These are phyloP conservation scores for Colletotrichum tabaci DNA, from an alignment of 2,329 filamentous ascomycete genomes.

Conservation along the genomic window DNA sequence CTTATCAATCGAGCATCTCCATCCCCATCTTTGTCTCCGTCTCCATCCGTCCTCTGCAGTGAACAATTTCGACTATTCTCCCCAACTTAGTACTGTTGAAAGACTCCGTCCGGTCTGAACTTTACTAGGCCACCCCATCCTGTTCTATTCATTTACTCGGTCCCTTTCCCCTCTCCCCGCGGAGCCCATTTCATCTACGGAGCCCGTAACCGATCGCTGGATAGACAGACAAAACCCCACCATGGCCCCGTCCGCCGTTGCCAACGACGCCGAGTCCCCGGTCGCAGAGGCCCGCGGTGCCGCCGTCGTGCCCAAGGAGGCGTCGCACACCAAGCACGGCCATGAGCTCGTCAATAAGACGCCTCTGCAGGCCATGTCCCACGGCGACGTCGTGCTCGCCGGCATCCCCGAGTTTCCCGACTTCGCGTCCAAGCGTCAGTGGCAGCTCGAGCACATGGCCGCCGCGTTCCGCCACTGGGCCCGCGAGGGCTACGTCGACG, in stretches of 20 bases:
- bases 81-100: no score
- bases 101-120: neutral
- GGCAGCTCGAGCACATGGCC: slow-evolving; percentile 73
- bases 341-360: slow-evolving; percentile 46
- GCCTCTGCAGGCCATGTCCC: slow-evolving; percentile 54
- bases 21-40: neutral
- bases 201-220: neutral
- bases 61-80: neutral
- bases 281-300: slow-evolving; percentile 18
- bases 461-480: slow-evolving; percentile 78
- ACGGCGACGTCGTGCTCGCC: slow-evolving; percentile 49
- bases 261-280: slow-evolving; percentile 42
- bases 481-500: slow-evolving; percentile 76
- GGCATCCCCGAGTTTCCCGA: slow-evolving; percentile 53
- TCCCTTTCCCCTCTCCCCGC: neutral
- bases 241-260: slow-evolving; percentile 52
- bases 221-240: neutral
- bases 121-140: no score
- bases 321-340: slow-evolving; percentile 39
- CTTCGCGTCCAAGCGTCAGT: slow-evolving; percentile 61
- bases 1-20: slow-evolving; percentile 23
- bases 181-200: neutral
- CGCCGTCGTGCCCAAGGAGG: slow-evolving; percentile 43
- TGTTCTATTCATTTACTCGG: no score
- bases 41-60: neutral